phyloP scores from a whole-genome alignment of 345 rosid genomes.

The Ricinus communis region DNA sequence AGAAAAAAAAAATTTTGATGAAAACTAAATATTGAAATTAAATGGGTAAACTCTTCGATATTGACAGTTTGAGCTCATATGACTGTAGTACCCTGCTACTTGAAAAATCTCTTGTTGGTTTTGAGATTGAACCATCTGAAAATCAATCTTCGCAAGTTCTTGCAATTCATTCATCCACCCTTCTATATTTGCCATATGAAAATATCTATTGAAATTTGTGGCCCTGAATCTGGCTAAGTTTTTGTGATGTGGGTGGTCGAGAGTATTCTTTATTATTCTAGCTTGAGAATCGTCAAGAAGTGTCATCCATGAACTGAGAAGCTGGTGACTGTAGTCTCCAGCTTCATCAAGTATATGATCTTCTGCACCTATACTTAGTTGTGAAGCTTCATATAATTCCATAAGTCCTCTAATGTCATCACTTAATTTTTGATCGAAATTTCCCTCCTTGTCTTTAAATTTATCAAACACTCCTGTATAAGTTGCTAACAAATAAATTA shows the following conservation, averaged over 20 bases:
- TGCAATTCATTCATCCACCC: conserved; percentile 33
- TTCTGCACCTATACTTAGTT: conserved; percentile 50
- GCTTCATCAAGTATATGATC: conserved; percentile 38
- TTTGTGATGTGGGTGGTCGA: conserved; percentile 44
- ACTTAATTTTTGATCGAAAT: conserved; percentile 8
- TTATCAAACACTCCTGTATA: conserved; percentile 32
- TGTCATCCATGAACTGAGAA: conserved; percentile 22
- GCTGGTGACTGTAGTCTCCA: conserved; percentile 20
- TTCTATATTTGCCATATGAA: conserved; percentile 9
- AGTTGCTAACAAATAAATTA: neutral
- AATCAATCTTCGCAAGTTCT: conserved; percentile 40
- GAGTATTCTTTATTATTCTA: conserved; percentile 19
- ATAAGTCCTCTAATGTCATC: conserved; percentile 39
- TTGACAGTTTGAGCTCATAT: too few species aligned
- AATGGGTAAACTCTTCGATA: neutral
- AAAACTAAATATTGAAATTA: neutral
- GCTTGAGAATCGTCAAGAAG: conserved; percentile 19
- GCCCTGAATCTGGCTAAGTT: conserved; percentile 36
- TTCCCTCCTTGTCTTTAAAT: conserved; percentile 33
- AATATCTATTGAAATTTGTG: conserved; percentile 13
- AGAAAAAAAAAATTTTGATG: too few species aligned
- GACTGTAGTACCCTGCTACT: conserved; percentile 24
- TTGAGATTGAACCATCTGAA: conserved; percentile 29
- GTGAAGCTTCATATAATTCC: conserved; percentile 55
- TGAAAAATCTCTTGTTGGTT: conserved; percentile 36